Conservation (phyloP, 192 early-diverging fungal species). For the Linnemannia schmuckeri region DNA sequence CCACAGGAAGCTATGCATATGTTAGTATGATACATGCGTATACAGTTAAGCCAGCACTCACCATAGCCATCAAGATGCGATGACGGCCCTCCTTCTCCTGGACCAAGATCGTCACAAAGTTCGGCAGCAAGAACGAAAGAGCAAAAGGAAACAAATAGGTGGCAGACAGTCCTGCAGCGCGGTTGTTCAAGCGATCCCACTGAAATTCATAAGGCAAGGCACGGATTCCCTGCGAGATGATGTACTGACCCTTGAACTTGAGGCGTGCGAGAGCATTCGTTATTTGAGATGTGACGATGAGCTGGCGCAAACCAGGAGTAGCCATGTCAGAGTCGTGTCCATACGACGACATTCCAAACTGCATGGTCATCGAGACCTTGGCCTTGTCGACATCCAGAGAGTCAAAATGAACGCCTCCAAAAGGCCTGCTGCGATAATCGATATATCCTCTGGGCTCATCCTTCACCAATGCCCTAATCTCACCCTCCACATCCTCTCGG, state of each 20-base stretch:
- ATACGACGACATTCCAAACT: background rate
- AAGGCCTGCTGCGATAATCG: background rate
- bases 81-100: conserved; percentile 24
- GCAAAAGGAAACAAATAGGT: conserved; percentile 9
- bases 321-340: background rate
- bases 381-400: background rate
- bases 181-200: background rate
- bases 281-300: conserved; percentile 8
- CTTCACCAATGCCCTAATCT: background rate
- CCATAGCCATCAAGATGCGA: conserved; percentile 26
- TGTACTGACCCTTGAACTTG: conserved; percentile 2
- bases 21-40: background rate
- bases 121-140: conserved; percentile 17
- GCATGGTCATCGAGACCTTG: conserved; percentile 16
- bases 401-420: conserved; percentile 8
- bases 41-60: background rate
- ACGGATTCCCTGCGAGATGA: conserved; percentile 19
- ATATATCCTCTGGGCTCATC: background rate
- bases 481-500: background rate
- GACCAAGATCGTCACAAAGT: conserved; percentile 19
- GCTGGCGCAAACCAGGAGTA: conserved; percentile 11
- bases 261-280: background rate
- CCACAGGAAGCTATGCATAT: background rate
- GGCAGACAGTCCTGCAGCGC: background rate
- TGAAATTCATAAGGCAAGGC: conserved; percentile 19